Evolutionary conservation across 441 rosid genomes (phyloP), one percentile per base, ranked within the genome.

Genomic region (Erodium moschatum): DNA sequence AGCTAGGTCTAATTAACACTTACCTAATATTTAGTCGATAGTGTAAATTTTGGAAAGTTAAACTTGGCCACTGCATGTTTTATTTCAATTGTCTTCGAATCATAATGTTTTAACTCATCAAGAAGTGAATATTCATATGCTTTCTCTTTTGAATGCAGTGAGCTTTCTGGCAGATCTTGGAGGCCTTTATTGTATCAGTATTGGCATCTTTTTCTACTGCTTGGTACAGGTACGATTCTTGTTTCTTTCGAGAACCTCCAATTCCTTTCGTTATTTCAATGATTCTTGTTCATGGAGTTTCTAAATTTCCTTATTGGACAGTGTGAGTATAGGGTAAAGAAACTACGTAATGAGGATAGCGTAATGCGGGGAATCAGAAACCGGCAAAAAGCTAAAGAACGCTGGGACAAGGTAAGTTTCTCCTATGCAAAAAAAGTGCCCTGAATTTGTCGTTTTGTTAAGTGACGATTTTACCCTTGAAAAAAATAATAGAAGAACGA

Each of bases 151-250:
- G 70, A 54, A 73, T 84, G 88, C 91, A 94, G 99, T 94, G 81
- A 85, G 94, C 86, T 91, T 94, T 87, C 91, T 94, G 67, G 99
- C 99, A 0, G 97, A 94, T 77, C 96, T 94, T 77, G 99, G 99
- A 77, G 99, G 99, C 73, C 83, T 94, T 66, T 94, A 85, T 80
- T 94, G 99, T 88, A 79, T 94, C 75, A 89, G 96, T 73, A 81
- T 89, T 74, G 91, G 89, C 76, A 83, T 94, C 72, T 94, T 94
- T 81, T 87, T 89, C 86, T 94, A 84, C 85, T 74, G 86, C 69
- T 80, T 91, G 80, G 97, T 88, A 74, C 99, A 94, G 80, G 99
- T 94, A 82, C 69, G 77, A 69, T 70, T 72, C 67, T 63, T 69
- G 13, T 63, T 69, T 71, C 72, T 8, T 72, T 65, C n/a, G 67